Base-by-base conservation (phyloP, 768 basidiomycete genomes). In the Amanita exitialis region DNA sequence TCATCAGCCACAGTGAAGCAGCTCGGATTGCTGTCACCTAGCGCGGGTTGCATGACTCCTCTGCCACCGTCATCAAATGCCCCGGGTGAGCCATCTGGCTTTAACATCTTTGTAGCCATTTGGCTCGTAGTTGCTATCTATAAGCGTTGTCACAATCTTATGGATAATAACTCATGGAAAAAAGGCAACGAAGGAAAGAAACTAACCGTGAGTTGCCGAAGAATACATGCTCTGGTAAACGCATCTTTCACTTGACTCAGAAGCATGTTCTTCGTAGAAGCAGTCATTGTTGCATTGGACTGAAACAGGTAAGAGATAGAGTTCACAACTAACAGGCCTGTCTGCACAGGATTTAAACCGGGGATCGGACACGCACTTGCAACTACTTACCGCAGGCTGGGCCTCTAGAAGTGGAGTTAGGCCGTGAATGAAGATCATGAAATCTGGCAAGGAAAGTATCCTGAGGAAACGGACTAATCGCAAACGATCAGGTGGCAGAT, bases 221-320 rank as follows among this genome's bases (percentile, higher is more conserved):
- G 30, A 16, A 43, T n/a, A 20, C 45, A 53, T 20, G 43, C 50
- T 27, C 27, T 43, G 16, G 21, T 27, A 25, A 51, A 51, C 6
- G 34, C 32, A 9, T 51, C 42, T 25, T 78, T 82, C 18, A 84
- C 65, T 44, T 63, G 67, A 15, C 77, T 76, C 5, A 86, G 61
- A 38, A 80, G 60, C 9, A 64, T 64, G 27, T 61, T 70, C 59
- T 66, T 75, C 44, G 65, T 69, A 9, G 68, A 59, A 8, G 57
- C 56, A 9, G 63, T 59, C 27, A 82, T 57, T 36, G 68, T 61
- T 1, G 73, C 61, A 16, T 67, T 60, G 10, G 68, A 63, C 61
- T 87, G 83, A 53, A 89, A 82, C 2, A 79, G 78, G 58, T 79
- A 83, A 20, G 79, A 80, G 25, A 89, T 69, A 2, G 82, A 84